Evolutionary conservation across 495 filamentous ascomycete genomes (phyloP).

Genomic region (Cercophora scortea): DNA sequence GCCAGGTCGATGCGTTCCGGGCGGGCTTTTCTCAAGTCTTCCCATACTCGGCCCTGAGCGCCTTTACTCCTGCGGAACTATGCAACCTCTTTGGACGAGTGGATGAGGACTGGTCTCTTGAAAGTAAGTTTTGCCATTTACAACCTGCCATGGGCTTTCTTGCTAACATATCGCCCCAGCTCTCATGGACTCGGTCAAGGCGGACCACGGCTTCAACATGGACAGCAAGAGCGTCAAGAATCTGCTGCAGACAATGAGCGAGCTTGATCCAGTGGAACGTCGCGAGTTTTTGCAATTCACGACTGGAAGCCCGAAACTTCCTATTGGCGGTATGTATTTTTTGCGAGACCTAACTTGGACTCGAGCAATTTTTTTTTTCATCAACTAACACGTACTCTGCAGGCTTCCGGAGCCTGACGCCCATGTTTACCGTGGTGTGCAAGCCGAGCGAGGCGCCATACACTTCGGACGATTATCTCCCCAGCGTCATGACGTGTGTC

Average conservation of each 20-base stretch:
- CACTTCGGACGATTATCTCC: slow-evolving; percentile 91
- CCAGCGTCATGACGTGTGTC: slow-evolving; percentile 99
- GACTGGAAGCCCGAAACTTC: slow-evolving; percentile 95
- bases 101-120: slow-evolving; percentile 96
- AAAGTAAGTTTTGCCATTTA: slow-evolving; percentile 55
- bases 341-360: not conserved
- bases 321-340: slow-evolving; percentile 77
- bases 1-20: slow-evolving; percentile 87
- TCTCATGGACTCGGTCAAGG: slow-evolving; percentile 96
- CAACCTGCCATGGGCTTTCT: not conserved
- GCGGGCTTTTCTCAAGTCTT: slow-evolving; percentile 93
- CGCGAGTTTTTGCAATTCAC: slow-evolving; percentile 98
- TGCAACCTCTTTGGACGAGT: slow-evolving; percentile 91
- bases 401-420: slow-evolving; percentile 96
- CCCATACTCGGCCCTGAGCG: slow-evolving; percentile 82
- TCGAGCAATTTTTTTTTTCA: not conserved
- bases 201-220: slow-evolving; percentile 99
- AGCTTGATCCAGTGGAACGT: slow-evolving; percentile 63
- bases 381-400: slow-evolving; percentile 4
- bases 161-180: slow-evolving; percentile 41
- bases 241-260: slow-evolving; percentile 91
- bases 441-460: slow-evolving; percentile 94
- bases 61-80: slow-evolving; percentile 95
- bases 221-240: slow-evolving; percentile 96
- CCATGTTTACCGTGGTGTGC: slow-evolving; percentile 98